Conservation (phyloP, 306 rosid genomes). For the Glycine latifolia region DNA sequence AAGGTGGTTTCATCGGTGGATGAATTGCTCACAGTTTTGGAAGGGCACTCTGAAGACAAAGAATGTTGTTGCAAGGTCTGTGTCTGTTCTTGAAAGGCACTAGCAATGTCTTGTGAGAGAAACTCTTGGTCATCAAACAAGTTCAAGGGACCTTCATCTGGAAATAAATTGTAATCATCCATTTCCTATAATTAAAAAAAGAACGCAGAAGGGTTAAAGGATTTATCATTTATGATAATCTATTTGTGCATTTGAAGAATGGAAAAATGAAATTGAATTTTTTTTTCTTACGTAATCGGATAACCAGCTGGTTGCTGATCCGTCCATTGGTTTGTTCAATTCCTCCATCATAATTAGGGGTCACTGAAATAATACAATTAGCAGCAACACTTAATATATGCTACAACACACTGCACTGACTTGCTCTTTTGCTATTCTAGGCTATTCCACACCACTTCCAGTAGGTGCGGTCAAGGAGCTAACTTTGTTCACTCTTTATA, state of each 20-base stretch:
- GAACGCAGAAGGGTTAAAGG: no score
- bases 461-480: not conserved
- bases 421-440: no score
- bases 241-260: not conserved
- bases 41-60: not conserved
- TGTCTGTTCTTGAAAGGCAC: constrained; percentile 36
- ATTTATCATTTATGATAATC: not conserved
- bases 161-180: constrained; percentile 56
- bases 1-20: constrained; percentile 46
- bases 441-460: no score
- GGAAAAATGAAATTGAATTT: not conserved
- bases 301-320: constrained; percentile 55
- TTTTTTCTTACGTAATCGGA: constrained; percentile 62
- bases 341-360: not conserved
- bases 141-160: constrained; percentile 45
- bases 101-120: constrained; percentile 50
- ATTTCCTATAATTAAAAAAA: constrained; percentile 47
- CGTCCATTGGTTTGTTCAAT: constrained; percentile 47
- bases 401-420: no score
- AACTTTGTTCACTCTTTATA: constrained; percentile 23
- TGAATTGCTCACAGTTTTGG: constrained; percentile 40
- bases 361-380: not conserved
- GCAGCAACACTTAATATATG: not conserved
- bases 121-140: constrained; percentile 44
- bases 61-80: constrained; percentile 41